Percentiles rank a stretch among this genome's conserved stretches.
These are phyloP conservation scores for Trypanosoma congolense DNA, from an alignment of 208 protist genomes.

Conservation along the genomic window DNA sequence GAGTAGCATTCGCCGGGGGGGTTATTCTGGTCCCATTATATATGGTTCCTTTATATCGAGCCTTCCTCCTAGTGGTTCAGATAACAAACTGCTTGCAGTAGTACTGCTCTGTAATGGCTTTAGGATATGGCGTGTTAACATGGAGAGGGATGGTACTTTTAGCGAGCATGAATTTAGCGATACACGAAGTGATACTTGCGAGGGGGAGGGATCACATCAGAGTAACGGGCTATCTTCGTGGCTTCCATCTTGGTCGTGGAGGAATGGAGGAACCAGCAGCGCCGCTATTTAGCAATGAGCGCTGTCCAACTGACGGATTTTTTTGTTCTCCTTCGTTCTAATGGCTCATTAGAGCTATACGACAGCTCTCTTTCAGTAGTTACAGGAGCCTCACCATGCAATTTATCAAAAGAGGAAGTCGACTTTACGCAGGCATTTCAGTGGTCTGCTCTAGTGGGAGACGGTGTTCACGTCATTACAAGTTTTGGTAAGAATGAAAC, in stretches of 20 bases:
- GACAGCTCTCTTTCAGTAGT: constrained; percentile 24
- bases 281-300: constrained; percentile 48
- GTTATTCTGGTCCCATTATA: background rate
- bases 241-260: constrained; percentile 18
- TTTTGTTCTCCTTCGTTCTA: constrained; percentile 56
- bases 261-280: background rate
- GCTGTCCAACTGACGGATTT: constrained; percentile 56
- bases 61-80: constrained; percentile 1
- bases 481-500: constrained; percentile 36
- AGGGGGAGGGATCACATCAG: background rate
- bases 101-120: constrained; percentile 58
- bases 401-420: constrained; percentile 29
- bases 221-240: constrained; percentile 3
- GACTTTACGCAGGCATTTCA: constrained; percentile 12
- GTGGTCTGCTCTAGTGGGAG: constrained; percentile 17
- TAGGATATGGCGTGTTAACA: constrained; percentile 50
- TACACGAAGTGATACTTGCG: constrained; percentile 5
- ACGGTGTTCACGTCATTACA: constrained; percentile 56
- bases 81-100: constrained; percentile 21
- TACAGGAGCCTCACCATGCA: constrained; percentile 27
- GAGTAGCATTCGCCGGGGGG: background rate
- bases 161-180: constrained; percentile 22
- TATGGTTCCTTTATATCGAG: constrained; percentile 17
- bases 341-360: constrained; percentile 65
- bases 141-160: constrained; percentile 44